Evolutionary conservation across 2,329 filamentous ascomycete genomes (phyloP).

Genomic region (Colletotrichum paranaense): DNA sequence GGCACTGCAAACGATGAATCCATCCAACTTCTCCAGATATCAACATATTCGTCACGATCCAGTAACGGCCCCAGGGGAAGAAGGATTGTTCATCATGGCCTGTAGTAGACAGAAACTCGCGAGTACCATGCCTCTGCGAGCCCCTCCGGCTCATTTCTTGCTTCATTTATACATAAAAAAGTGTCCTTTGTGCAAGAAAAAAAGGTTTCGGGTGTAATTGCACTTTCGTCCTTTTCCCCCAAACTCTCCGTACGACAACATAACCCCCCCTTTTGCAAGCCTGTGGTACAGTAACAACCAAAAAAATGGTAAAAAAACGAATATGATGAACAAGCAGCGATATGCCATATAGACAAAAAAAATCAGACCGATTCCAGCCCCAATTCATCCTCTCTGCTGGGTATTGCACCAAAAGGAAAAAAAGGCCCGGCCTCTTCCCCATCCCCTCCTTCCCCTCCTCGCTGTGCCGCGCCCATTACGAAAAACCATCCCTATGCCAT

Average conservation of each 20-base stretch:
- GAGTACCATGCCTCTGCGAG: constrained; percentile 21
- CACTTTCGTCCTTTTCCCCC: background rate
- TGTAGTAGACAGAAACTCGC: background rate
- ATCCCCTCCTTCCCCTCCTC: background rate
- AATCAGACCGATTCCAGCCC: background rate
- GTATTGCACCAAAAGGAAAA: background rate
- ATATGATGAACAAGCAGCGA: background rate
- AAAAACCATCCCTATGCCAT: background rate
- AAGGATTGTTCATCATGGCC: background rate
- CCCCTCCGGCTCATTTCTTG: background rate
- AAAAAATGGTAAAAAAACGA: background rate
- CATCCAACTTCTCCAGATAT: background rate
- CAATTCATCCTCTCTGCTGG: background rate
- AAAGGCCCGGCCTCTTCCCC: constrained; percentile 32
- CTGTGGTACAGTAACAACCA: background rate
- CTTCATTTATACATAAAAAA: constrained; percentile 30
- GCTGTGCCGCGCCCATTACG: background rate
- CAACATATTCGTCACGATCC: background rate
- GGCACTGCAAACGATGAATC: background rate
- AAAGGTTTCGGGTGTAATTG: background rate
- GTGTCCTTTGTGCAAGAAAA: constrained; percentile 8
- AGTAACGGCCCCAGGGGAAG: background rate
- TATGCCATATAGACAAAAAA: constrained; percentile 2
- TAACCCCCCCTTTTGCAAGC: background rate
- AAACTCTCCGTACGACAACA: background rate